Conservation (phyloP, 768 basidiomycete genomes). For the Boletus subparvulus region DNA sequence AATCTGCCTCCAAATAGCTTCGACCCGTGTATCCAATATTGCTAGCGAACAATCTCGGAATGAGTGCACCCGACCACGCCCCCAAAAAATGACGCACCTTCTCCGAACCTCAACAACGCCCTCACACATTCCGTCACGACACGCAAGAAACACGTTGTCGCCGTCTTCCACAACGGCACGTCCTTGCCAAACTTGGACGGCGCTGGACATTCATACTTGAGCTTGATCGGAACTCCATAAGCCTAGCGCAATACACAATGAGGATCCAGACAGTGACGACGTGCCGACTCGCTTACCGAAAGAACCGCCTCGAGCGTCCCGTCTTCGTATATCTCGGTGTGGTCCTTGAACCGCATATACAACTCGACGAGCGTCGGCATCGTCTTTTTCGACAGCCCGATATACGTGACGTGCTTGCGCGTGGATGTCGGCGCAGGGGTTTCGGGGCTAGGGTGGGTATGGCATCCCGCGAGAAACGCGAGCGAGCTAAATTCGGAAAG, state of each 20-base stretch:
- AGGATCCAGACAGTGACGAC: neutral
- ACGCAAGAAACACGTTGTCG: constrained; percentile 74
- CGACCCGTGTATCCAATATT: constrained; percentile 61
- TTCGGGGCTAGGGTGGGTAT: constrained; percentile 33
- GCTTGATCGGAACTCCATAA: constrained; percentile 85
- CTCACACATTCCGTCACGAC: constrained; percentile 66
- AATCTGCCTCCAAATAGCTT: constrained; percentile 83
- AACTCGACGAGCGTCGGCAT: constrained; percentile 86
- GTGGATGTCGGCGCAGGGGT: constrained; percentile 17
- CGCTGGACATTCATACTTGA: constrained; percentile 93
- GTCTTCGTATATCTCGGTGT: constrained; percentile 65
- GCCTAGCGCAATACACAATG: constrained; percentile 46
- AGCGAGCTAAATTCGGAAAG: constrained; percentile 83
- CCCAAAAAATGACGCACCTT: constrained; percentile 40
- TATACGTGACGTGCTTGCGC: constrained; percentile 78
- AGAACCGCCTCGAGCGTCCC: constrained; percentile 85
- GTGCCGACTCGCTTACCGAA: constrained; percentile 47
- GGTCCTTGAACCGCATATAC: constrained; percentile 64
- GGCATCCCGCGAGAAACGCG: constrained; percentile 82
- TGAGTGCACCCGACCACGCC: neutral
- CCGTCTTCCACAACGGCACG: constrained; percentile 90
- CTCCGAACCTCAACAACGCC: constrained; percentile 50
- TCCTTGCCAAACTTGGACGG: constrained; percentile 89
- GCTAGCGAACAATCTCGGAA: constrained; percentile 32
- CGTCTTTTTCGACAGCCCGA: constrained; percentile 82